phyloP scores from a whole-genome alignment of 129 eudicot species.

The Tagetes patula region DNA sequence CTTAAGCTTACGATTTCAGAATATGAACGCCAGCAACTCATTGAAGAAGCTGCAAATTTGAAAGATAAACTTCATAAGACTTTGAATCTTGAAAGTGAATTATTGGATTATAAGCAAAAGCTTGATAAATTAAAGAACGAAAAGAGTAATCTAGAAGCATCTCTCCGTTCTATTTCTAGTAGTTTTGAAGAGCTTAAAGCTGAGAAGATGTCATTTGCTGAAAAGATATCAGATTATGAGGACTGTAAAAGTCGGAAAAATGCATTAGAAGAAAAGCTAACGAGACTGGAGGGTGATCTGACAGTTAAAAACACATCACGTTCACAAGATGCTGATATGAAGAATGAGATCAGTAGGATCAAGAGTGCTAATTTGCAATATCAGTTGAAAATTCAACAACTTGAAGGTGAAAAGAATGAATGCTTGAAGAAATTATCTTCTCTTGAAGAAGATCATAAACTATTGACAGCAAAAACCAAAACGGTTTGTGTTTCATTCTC shows the following conservation, averaged over 20 bases:
- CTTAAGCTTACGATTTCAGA: constrained; percentile 71
- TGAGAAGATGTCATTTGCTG: constrained; percentile 40
- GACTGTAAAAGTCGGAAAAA: constrained; percentile 42
- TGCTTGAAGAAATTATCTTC: constrained; percentile 55
- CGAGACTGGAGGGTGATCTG: constrained; percentile 45
- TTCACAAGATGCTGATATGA: constrained; percentile 43
- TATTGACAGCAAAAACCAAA: constrained; percentile 40
- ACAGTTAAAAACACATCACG: constrained; percentile 34
- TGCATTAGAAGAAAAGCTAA: constrained; percentile 57
- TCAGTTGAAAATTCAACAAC: constrained; percentile 54
- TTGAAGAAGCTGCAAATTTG: constrained; percentile 48
- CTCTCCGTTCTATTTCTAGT: constrained; percentile 35
- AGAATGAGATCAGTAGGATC: constrained; percentile 50
- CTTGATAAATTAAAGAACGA: constrained; percentile 44
- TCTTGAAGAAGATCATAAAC: constrained; percentile 47
- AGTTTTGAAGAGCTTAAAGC: constrained; percentile 51
- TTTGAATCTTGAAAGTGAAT: constrained; percentile 52
- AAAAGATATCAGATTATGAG: constrained; percentile 55
- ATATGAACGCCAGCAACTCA: constrained; percentile 64
- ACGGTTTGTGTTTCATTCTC: constrained; percentile 40
- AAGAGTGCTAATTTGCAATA: constrained; percentile 55
- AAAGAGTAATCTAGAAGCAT: constrained; percentile 54
- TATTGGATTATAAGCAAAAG: constrained; percentile 40
- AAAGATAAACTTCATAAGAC: constrained; percentile 53
- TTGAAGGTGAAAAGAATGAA: constrained; percentile 63